A percentile compares a stretch with the other conserved stretches of the same genome.
Conservation (phyloP, 305 asterid species). For the Fraxinus platypoda region DNA sequence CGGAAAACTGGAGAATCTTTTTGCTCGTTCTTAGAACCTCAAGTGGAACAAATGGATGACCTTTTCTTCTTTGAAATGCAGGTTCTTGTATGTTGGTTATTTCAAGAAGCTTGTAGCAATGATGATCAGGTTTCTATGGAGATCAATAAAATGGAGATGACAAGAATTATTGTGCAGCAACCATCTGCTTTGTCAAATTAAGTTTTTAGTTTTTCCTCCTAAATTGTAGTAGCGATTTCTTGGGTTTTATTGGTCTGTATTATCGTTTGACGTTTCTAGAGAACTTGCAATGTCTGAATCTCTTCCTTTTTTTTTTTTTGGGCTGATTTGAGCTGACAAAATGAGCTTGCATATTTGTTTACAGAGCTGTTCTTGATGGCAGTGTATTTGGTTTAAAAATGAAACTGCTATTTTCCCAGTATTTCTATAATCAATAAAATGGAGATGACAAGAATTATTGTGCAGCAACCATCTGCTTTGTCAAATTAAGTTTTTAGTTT, state of each 20-base stretch:
- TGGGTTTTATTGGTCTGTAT: background rate
- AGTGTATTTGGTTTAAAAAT: background rate
- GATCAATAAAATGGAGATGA: constrained; percentile 19
- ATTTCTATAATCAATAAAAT: background rate
- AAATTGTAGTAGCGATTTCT: background rate
- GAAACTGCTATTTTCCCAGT: background rate
- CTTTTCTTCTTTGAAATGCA: constrained; percentile 26
- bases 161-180: constrained; percentile 29
- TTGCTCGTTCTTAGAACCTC: background rate
- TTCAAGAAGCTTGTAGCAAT: constrained; percentile 32
- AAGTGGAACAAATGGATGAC: background rate
- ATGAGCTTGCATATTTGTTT: background rate
- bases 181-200: constrained; percentile 24
- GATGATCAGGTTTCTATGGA: constrained; percentile 18
- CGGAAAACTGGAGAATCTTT: background rate
- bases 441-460: constrained; percentile 28
- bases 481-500: constrained; percentile 12
- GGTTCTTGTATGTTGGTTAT: constrained; percentile 41
- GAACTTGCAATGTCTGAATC: background rate
- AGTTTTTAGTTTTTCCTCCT: background rate
- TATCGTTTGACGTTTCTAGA: constrained; percentile 6
- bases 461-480: constrained; percentile 30
- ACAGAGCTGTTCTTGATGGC: background rate
- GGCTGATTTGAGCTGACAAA: background rate
- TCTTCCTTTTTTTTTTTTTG: too few relatives aligned